These are phyloP conservation scores for Ramularia endophylla DNA, from an alignment of 2,329 filamentous ascomycete genomes.

Conservation along the genomic window DNA sequence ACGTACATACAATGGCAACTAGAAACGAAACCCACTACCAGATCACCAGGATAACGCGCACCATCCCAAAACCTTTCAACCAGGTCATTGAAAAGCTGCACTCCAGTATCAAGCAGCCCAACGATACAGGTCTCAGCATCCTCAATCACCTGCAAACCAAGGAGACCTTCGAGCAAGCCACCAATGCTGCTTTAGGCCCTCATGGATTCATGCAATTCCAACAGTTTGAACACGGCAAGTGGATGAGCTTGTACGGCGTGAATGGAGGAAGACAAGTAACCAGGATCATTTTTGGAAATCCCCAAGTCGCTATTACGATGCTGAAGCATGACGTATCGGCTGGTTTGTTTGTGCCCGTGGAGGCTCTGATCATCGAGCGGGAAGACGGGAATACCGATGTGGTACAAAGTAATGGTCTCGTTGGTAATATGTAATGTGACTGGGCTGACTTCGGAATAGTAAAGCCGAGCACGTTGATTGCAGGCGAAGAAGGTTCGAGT, in stretches of 20 bases:
- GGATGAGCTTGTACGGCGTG: conserved; percentile 12
- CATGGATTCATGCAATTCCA: conserved; percentile 15
- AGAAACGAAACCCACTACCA: conserved; percentile 5
- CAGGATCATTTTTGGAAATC: conserved; percentile 14
- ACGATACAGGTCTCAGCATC: conserved; percentile 8
- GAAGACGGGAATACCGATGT: conserved; percentile 12
- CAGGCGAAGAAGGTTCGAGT: conserved; percentile 7
- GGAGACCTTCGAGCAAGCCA: conserved; percentile 9
- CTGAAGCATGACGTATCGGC: conserved; percentile 14
- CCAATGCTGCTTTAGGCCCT: conserved; percentile 11
- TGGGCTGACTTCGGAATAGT: neutral
- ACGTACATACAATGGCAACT: conserved; percentile 6
- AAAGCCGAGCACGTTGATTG: conserved; percentile 15
- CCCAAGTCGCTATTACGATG: conserved; percentile 14
- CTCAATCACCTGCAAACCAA: conserved; percentile 13
- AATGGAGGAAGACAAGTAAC: conserved; percentile 8
- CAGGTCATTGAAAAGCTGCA: conserved; percentile 12
- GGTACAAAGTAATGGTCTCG: conserved; percentile 2
- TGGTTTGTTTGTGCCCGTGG: conserved; percentile 16
- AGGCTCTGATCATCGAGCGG: conserved; percentile 11
- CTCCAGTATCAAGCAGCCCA: conserved; percentile 12
- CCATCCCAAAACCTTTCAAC: conserved; percentile 9
- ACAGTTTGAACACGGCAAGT: conserved; percentile 11
- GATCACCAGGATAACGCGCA: conserved; percentile 12
- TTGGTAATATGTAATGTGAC: neutral